Percentiles rank a stretch among this genome's conserved stretches.
phyloP scores from a whole-genome alignment of 2,329 filamentous ascomycete genomes.

The Arthrobotrys sphaeroides region DNA sequence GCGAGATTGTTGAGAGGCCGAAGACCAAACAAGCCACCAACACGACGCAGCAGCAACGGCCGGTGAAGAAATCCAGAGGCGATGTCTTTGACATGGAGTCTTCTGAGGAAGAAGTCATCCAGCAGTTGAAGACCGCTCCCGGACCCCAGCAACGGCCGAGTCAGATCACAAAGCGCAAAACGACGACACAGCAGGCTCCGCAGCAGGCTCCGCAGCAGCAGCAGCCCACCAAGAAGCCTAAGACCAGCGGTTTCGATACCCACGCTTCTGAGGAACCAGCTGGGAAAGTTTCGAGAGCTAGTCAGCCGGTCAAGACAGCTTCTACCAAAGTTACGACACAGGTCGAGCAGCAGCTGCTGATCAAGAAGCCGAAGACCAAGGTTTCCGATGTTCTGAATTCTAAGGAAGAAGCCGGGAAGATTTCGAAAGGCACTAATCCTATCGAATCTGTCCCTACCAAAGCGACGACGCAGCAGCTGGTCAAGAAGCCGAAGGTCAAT shows the following conservation, averaged over 20 bases:
- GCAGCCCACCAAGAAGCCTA: not conserved
- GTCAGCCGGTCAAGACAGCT: no score
- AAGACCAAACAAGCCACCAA: not conserved
- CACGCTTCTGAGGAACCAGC: not conserved
- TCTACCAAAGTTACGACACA: no score
- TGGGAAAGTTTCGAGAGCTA: no score
- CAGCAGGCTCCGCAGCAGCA: not conserved
- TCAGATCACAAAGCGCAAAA: not conserved
- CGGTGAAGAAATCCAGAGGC: conserved; percentile 1
- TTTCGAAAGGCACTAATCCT: no score
- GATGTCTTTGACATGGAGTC: conserved; percentile 40
- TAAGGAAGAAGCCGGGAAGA: no score
- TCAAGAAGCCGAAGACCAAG: no score
- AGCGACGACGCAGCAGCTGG: no score
- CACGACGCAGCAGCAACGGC: not conserved
- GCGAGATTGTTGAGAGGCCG: not conserved
- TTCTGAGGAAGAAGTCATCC: conserved; percentile 30
- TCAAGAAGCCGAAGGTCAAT: no score
- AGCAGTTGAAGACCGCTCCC: not conserved
- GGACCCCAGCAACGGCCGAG: not conserved
- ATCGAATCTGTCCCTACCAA: no score
- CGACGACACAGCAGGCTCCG: not conserved
- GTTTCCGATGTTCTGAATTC: no score
- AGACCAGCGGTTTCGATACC: not conserved
- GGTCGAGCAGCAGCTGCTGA: no score